Conservation (phyloP, 2,329 filamentous ascomycete species). For the Xylariaceae sp. region DNA sequence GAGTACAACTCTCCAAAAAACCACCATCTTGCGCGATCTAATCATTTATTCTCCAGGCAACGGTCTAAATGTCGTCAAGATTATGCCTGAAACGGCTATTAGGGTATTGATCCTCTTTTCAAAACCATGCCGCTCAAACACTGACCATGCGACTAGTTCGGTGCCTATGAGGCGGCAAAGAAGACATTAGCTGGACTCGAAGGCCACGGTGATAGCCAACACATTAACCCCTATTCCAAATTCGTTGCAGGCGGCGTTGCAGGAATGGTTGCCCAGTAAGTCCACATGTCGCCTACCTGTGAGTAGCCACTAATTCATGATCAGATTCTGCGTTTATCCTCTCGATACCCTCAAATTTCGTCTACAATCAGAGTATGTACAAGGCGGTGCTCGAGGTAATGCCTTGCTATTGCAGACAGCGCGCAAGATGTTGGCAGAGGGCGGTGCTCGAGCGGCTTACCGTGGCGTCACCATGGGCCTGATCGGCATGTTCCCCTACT, state of each 20-base stretch:
- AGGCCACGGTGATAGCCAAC: conserved; percentile 76
- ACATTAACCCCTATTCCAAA: conserved; percentile 78
- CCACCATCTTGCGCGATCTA: conserved; percentile 1
- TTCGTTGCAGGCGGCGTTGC: conserved; percentile 88
- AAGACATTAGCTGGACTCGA: conserved; percentile 79
- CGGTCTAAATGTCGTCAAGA: conserved; percentile 92
- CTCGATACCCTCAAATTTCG: conserved; percentile 77
- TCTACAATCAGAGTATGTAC: conserved; percentile 91
- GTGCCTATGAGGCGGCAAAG: conserved; percentile 94
- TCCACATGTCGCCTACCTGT: conserved; percentile 7
- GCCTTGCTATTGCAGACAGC: conserved; percentile 78
- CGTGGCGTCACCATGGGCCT: conserved; percentile 91
- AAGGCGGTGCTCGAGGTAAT: conserved; percentile 78
- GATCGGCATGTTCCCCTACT: conserved; percentile 95
- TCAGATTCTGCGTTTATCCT: conserved; percentile 85
- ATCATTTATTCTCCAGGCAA: conserved; percentile 60
- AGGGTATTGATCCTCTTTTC: conserved; percentile 44
- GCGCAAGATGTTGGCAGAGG: conserved; percentile 77
- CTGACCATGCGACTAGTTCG: conserved; percentile 54
- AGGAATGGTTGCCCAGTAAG: conserved; percentile 88
- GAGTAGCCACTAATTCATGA: conserved; percentile 17
- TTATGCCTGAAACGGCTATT: conserved; percentile 98
- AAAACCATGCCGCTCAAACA: not conserved
- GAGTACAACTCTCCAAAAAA: conserved; percentile 26
- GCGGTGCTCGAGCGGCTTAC: conserved; percentile 75